phyloP scores from a whole-genome alignment of 1,284 basidiomycete species.

The Schizophyllum commune region DNA sequence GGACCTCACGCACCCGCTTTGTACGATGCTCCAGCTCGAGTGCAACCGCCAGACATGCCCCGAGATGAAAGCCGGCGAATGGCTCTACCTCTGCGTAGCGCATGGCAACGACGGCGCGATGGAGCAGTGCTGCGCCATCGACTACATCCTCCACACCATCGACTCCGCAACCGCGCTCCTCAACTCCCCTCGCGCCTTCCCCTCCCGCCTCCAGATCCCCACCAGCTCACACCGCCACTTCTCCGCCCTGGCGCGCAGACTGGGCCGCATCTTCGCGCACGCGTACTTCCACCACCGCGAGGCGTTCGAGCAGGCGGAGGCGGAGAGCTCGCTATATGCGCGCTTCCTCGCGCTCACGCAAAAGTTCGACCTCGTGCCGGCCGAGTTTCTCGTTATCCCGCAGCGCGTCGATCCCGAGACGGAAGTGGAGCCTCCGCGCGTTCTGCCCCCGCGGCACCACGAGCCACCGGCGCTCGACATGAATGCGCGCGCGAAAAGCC shows the following conservation, averaged over 20 bases:
- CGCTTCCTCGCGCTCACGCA: constrained; percentile 83
- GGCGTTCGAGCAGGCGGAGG: constrained; percentile 83
- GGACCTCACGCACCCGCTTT: constrained; percentile 85
- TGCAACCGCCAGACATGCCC: constrained; percentile 83
- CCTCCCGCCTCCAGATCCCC: constrained; percentile 80
- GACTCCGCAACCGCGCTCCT: constrained; percentile 92
- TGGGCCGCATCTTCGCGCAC: constrained; percentile 94
- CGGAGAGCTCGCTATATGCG: constrained; percentile 85
- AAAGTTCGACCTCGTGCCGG: constrained; percentile 76
- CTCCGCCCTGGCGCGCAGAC: constrained; percentile 76
- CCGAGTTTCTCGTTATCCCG: constrained; percentile 80
- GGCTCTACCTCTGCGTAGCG: constrained; percentile 93
- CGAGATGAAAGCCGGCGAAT: constrained; percentile 77
- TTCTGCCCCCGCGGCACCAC: constrained; percentile 18
- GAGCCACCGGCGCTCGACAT: neutral
- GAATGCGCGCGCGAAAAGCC: constrained; percentile 1
- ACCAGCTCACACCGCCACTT: constrained; percentile 80
- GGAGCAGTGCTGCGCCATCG: constrained; percentile 95
- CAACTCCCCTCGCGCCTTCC: constrained; percentile 88
- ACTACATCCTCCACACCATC: constrained; percentile 93
- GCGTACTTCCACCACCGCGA: constrained; percentile 93
- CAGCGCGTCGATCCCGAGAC: constrained; percentile 21
- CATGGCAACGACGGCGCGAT: constrained; percentile 75
- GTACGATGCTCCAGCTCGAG: constrained; percentile 79
- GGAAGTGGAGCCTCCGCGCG: constrained; percentile 38